Conservation (phyloP, 2,329 filamentous ascomycete species). For the Fusarium guadeloupense region DNA sequence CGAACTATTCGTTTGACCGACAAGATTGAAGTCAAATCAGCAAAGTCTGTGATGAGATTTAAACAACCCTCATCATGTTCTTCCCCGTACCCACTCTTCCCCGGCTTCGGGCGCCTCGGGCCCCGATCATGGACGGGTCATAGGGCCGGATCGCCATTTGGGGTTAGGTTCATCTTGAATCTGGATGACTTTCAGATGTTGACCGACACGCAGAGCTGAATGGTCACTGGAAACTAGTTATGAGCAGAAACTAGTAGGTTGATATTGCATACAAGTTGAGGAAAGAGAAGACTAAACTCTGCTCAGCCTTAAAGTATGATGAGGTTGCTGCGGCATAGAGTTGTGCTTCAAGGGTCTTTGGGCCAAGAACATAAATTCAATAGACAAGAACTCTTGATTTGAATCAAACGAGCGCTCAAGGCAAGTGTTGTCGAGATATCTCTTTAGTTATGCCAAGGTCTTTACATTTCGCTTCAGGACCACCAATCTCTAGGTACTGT, state of each 20-base stretch:
- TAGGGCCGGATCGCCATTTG: slow-evolving; percentile 12
- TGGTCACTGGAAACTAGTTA: slow-evolving; percentile 1
- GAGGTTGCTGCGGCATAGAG: too few relatives aligned
- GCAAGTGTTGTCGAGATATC: too few relatives aligned
- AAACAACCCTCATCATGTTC: slow-evolving; percentile 5
- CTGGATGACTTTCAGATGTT: slow-evolving; percentile 18
- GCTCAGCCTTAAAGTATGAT: too few relatives aligned
- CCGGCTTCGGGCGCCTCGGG: slow-evolving; percentile 22
- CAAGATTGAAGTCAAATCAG: background rate
- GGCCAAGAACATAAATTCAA: too few relatives aligned
- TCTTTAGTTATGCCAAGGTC: too few relatives aligned
- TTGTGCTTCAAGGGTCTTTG: too few relatives aligned
- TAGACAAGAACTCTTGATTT: too few relatives aligned
- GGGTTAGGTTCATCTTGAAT: slow-evolving; percentile 19
- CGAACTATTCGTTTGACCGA: background rate
- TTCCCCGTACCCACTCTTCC: slow-evolving; percentile 22
- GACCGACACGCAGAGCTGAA: slow-evolving; percentile 20
- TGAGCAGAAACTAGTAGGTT: background rate
- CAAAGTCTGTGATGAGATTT: background rate
- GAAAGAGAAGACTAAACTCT: background rate
- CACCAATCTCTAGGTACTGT: too few relatives aligned
- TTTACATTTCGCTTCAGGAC: too few relatives aligned
- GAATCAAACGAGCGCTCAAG: too few relatives aligned
- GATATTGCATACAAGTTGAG: background rate
- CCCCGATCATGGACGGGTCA: slow-evolving; percentile 17